Conservation (phyloP, 2,329 filamentous ascomycete species). For the Xylariaceae sp. region DNA sequence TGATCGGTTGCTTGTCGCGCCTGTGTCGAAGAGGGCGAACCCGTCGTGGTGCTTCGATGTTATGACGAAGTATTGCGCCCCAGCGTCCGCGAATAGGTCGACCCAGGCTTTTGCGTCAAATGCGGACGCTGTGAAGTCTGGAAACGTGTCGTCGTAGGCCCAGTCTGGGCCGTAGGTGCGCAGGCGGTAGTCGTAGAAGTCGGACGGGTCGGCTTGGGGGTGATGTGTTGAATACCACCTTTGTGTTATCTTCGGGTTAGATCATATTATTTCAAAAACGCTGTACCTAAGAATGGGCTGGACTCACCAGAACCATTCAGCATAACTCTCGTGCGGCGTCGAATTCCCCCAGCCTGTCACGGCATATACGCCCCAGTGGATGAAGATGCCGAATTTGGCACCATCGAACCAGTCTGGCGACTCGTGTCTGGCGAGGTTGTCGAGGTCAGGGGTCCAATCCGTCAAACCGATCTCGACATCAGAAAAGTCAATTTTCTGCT, state of each 20-base stretch:
- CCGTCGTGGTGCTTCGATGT: constrained; percentile 58
- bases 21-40: constrained; percentile 53
- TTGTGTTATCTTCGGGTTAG: not conserved
- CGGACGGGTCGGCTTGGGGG: constrained; percentile 49
- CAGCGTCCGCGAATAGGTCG: constrained; percentile 47
- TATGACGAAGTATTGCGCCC: constrained; percentile 53
- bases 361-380: constrained; percentile 64
- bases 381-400: constrained; percentile 66
- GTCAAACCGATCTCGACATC: constrained; percentile 44
- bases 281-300: not conserved
- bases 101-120: constrained; percentile 57
- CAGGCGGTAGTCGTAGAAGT: constrained; percentile 57
- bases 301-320: constrained; percentile 58
- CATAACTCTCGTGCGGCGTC: constrained; percentile 49
- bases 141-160: constrained; percentile 63
- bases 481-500: constrained; percentile 12
- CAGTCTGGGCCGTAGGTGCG: constrained; percentile 57
- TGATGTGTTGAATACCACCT: constrained; percentile 47
- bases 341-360: constrained; percentile 63
- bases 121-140: constrained; percentile 56
- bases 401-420: constrained; percentile 61
- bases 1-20: constrained; percentile 48
- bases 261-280: not conserved
- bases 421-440: constrained; percentile 48
- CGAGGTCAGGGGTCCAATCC: constrained; percentile 44